Conservation (phyloP, 164 flowering plant genomes). For the Brasenia schreberi region DNA sequence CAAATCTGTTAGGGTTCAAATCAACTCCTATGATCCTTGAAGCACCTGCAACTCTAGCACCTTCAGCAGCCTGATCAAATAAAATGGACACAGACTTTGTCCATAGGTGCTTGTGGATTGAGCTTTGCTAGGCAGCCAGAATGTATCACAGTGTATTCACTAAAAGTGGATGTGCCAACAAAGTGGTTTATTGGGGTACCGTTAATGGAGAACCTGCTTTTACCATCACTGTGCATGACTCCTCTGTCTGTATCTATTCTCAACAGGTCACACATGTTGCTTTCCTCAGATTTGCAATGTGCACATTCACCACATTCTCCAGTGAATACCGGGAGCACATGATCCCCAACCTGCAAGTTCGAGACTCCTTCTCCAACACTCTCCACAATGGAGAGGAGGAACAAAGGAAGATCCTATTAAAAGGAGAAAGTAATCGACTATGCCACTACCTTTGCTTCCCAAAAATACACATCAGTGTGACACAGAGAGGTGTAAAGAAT, state of each 20-base stretch:
- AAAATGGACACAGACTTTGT: constrained; percentile 2
- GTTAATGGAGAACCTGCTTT: not conserved
- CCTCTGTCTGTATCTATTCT: constrained; percentile 3
- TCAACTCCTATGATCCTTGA: constrained; percentile 26
- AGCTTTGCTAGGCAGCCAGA: constrained; percentile 2
- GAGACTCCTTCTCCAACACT: not conserved
- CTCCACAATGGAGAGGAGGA: not conserved
- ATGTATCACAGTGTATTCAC: constrained; percentile 4
- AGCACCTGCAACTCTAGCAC: constrained; percentile 29
- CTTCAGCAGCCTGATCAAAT: constrained; percentile 20
- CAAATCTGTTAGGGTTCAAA: constrained; percentile 17
- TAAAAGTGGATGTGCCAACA: constrained; percentile 4
- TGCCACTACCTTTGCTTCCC: constrained; percentile 46
- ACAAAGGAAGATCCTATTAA: too few relatives aligned
- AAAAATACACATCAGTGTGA: constrained; percentile 58
- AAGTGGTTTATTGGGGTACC: constrained; percentile 2
- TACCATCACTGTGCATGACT: constrained; percentile 2
- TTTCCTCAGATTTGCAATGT: constrained; percentile 3
- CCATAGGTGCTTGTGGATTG: constrained; percentile 1
- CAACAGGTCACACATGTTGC: constrained; percentile 4
- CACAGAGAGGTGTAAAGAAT: constrained; percentile 51
- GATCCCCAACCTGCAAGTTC: not conserved
- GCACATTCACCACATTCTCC: constrained; percentile 2
- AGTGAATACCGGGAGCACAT: constrained; percentile 3
- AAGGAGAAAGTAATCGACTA: too few relatives aligned